Conservation (phyloP, 805 yeast species). For the Wickerhamomyces bisporus region DNA sequence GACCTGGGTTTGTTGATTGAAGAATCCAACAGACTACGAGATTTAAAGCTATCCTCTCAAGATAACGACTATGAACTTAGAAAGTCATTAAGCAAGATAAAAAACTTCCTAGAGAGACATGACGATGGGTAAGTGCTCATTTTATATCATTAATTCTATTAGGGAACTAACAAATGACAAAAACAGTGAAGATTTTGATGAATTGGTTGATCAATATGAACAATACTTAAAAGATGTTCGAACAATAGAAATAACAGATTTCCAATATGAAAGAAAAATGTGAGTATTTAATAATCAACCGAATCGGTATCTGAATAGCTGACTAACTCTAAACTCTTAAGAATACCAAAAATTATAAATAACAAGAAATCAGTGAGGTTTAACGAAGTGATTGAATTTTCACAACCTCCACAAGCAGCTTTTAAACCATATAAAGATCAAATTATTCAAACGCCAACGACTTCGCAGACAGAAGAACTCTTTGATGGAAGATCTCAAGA, state of each 20-base stretch:
- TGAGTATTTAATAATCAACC: constrained; percentile 5
- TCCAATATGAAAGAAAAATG: constrained; percentile 12
- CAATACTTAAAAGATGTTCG: constrained; percentile 7
- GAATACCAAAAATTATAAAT: constrained; percentile 2
- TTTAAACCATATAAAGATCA: constrained; percentile 21
- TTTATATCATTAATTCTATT: no score
- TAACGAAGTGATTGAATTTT: constrained; percentile 20
- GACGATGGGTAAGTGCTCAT: constrained; percentile 24
- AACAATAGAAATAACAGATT: constrained; percentile 15
- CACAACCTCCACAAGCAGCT: constrained; percentile 1
- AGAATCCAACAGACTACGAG: constrained; percentile 17
- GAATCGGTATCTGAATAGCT: no score
- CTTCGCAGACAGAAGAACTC: constrained; percentile 10
- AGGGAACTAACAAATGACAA: no score
- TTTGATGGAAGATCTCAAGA: constrained; percentile 15
- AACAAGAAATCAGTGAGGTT: constrained; percentile 24
- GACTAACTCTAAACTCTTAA: neutral
- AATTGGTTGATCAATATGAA: constrained; percentile 19
- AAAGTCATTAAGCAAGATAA: constrained; percentile 18
- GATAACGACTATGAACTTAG: constrained; percentile 20
- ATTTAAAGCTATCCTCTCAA: constrained; percentile 11
- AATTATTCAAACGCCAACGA: constrained; percentile 8
- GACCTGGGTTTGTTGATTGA: constrained; percentile 20
- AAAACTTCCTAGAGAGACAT: constrained; percentile 21
- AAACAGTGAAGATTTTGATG: constrained; percentile 20